phyloP scores from a whole-genome alignment of 2,329 filamentous ascomycete species.

The Passalora sequoiae region DNA sequence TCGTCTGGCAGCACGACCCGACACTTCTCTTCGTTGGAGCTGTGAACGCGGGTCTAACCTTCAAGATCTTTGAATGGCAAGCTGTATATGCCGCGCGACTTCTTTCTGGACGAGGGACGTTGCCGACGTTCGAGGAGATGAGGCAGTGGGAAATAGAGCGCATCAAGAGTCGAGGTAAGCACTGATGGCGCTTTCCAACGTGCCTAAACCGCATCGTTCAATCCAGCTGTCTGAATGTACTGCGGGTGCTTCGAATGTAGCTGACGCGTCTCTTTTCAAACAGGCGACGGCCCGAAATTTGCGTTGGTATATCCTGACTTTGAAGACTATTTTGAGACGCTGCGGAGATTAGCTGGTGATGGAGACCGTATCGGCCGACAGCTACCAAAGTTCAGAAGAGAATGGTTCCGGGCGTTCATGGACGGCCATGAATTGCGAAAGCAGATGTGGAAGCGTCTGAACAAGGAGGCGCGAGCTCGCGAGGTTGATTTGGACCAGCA shows the following conservation, averaged over 20 bases:
- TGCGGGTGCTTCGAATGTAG: no score
- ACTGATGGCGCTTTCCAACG: no score
- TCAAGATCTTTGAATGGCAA: slow-evolving; percentile 66
- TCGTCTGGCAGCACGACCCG: slow-evolving; percentile 52
- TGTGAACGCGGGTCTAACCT: slow-evolving; percentile 55
- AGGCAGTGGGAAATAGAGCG: slow-evolving; percentile 54
- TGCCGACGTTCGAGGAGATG: slow-evolving; percentile 50
- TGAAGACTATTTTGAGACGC: slow-evolving; percentile 58
- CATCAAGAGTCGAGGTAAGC: no score
- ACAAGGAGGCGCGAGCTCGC: slow-evolving; percentile 7
- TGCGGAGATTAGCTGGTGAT: slow-evolving; percentile 50
- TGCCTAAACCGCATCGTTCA: no score
- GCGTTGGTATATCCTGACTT: slow-evolving; percentile 57
- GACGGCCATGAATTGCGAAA: slow-evolving; percentile 11
- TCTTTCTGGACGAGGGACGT: slow-evolving; percentile 49
- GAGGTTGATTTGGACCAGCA: no score
- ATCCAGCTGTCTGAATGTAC: no score
- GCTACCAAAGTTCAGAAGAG: slow-evolving; percentile 9
- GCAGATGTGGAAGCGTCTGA: slow-evolving; percentile 10
- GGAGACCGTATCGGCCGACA: not conserved
- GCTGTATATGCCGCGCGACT: slow-evolving; percentile 57
- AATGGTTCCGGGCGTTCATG: slow-evolving; percentile 13
- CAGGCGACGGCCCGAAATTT: slow-evolving; percentile 56
- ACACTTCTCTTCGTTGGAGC: slow-evolving; percentile 56
- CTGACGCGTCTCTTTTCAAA: no score